These are phyloP conservation scores for Yarrowia sp. DNA, from an alignment of 805 yeast genomes.

Conservation along the genomic window DNA sequence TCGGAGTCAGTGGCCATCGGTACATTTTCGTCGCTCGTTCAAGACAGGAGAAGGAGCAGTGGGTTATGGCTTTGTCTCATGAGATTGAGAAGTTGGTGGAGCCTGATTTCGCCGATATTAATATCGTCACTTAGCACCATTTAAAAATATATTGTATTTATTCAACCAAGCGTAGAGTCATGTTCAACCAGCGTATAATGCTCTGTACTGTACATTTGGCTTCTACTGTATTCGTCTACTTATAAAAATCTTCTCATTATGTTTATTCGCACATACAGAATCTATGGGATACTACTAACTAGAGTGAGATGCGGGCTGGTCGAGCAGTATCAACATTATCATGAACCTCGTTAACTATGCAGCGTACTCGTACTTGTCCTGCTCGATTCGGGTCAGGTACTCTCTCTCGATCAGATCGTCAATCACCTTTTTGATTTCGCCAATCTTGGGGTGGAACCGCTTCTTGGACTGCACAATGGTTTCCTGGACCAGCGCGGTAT, in stretches of 20 bases:
- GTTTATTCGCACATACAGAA: too few species aligned
- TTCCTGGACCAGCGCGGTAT: conserved; percentile 79
- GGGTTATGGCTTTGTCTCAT: conserved; percentile 55
- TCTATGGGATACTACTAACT: not conserved
- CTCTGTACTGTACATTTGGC: too few species aligned
- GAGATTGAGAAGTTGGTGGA: conserved; percentile 36
- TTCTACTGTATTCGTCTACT: too few species aligned
- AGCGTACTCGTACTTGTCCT: conserved; percentile 72
- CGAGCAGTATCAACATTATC: too few species aligned
- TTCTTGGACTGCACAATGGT: conserved; percentile 79
- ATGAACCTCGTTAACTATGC: conserved; percentile 46
- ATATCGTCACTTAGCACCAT: not conserved
- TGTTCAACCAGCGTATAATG: too few species aligned
- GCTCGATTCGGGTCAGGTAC: conserved; percentile 73
- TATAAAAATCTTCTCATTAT: too few species aligned
- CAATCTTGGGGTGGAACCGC: conserved; percentile 80
- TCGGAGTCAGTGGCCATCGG: conserved; percentile 66
- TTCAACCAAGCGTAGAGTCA: not conserved
- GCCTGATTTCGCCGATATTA: conserved; percentile 31
- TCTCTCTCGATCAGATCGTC: conserved; percentile 83
- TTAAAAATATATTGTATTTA: not conserved
- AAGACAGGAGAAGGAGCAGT: conserved; percentile 74
- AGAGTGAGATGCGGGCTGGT: too few species aligned
- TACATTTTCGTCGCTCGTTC: conserved; percentile 79
- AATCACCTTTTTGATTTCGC: conserved; percentile 83